These are phyloP conservation scores for Boletus rubescentipes DNA, from an alignment of 768 basidiomycete species.

Conservation along the genomic window DNA sequence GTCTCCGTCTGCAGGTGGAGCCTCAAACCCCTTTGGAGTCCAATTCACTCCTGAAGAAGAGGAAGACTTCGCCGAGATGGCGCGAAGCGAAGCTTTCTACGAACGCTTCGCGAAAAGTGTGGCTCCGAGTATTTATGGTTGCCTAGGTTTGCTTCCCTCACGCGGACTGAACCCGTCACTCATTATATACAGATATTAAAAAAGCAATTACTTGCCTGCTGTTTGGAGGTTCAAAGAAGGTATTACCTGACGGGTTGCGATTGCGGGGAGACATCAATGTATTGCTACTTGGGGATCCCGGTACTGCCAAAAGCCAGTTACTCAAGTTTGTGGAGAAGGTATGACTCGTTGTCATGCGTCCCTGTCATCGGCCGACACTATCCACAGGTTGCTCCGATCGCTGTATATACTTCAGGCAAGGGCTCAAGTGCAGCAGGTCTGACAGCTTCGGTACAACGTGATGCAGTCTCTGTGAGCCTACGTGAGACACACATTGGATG, in stretches of 20 bases:
- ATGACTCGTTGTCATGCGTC: not conserved
- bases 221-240: constrained; percentile 96
- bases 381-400: constrained; percentile 87
- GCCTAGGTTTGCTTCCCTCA: constrained; percentile 58
- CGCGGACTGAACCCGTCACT: not conserved
- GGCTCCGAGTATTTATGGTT: constrained; percentile 96
- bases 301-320: constrained; percentile 97
- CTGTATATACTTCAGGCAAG: constrained; percentile 98
- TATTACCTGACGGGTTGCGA: constrained; percentile 96
- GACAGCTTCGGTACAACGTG: constrained; percentile 95
- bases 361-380: not conserved
- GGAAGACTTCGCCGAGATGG: constrained; percentile 92
- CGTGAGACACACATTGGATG: not conserved
- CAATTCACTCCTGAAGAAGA: constrained; percentile 96
- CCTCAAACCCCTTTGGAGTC: constrained; percentile 80
- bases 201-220: constrained; percentile 96
- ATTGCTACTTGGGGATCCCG: constrained; percentile 92
- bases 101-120: constrained; percentile 93
- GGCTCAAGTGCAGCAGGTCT: constrained; percentile 98
- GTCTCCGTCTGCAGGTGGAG: constrained; percentile 69
- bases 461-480: constrained; percentile 75
- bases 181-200: constrained; percentile 78
- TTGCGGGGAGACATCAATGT: constrained; percentile 98
- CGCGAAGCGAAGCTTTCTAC: constrained; percentile 84
- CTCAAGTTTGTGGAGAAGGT: constrained; percentile 99